Evolutionary conservation across 306 rosid species (phyloP), one percentile per base, ranked within the genome.

Genomic region (Styphnolobium japonicum): DNA sequence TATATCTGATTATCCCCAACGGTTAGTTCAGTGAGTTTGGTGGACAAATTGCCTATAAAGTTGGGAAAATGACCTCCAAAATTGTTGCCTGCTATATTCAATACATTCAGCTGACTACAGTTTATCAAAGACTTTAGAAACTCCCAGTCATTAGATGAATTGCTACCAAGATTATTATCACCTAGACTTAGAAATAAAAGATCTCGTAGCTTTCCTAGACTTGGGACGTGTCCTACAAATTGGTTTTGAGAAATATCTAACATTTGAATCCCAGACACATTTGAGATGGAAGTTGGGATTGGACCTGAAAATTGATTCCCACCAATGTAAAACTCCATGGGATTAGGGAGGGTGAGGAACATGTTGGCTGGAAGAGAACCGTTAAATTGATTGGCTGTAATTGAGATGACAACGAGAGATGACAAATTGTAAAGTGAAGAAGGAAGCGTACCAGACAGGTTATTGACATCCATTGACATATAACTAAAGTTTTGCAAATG

Each of bases 31-130:
- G 0, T 37, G 52, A 86, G 76, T 8, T 36, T 40, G 76, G 5
- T 71, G 42, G 89, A 67, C 10, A 80, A 73, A 61, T 86, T 83
- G 34, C 63, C 76, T 33, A 77, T 6, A 6, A 67, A 19, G 0
- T 40, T 15, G 0, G 81, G 83, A 1, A 85, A 67, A 52, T 23
- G 67, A 51, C 86, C 86, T 51, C 79, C 84, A 60, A 86, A 83
- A 9, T 76, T 73, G 55, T 86, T 83, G 0, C 0, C 0, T 3
- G 11, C 1, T 0, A 86, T 9, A n/a, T 3, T 10, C 3, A 86
- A 7, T 0, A 0, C 0, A 25, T 61, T 2, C 15, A 83, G 10
- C 12, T 14, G 14, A 48, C 80, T 86, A 45, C 78, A 77, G 7
- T 83, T 77, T 45, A 34, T 34, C 69, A 86, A 58, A 16, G 70